Evolutionary conservation across 371 early-diverging fungal species (phyloP).

Genomic region (Conidiobolus incongruus): DNA sequence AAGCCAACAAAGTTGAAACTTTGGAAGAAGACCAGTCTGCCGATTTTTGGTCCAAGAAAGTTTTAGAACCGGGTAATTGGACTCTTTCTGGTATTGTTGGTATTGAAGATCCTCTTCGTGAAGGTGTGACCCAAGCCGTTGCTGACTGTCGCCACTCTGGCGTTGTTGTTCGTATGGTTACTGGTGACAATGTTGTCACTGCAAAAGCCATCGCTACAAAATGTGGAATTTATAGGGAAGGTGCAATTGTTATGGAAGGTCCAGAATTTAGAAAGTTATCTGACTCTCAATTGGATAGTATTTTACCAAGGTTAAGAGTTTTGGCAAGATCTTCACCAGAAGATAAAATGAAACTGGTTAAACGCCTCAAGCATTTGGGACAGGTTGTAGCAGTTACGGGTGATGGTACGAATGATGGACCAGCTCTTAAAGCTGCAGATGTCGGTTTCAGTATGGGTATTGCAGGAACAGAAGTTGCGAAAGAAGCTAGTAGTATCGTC

Average conservation of each 20-base stretch:
- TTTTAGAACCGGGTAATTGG: conserved; percentile 4
- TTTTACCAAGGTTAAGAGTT: conserved; percentile 32
- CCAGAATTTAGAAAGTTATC: conserved; percentile 29
- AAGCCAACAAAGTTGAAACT: conserved; percentile 11
- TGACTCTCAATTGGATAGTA: conserved; percentile 18
- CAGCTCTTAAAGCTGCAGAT: too few species aligned
- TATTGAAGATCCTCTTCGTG: conserved; percentile 41
- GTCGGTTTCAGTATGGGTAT: too few species aligned
- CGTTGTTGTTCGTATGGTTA: conserved; percentile 65
- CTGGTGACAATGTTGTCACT: conserved; percentile 53
- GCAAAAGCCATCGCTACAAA: conserved; percentile 51
- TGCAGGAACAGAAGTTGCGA: too few species aligned
- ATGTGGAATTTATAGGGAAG: conserved; percentile 33
- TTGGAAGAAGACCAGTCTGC: conserved; percentile 13
- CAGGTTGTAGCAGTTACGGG: conserved; percentile 63
- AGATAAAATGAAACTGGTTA: conserved; percentile 46
- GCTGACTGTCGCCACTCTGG: conserved; percentile 44
- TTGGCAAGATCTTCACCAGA: too few species aligned
- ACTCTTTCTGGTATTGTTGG: conserved; percentile 32
- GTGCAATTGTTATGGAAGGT: conserved; percentile 45
- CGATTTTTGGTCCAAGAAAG: background rate
- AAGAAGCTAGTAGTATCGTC: too few species aligned
- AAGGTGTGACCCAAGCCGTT: conserved; percentile 43
- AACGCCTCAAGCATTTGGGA: conserved; percentile 28
- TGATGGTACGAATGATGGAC: too few species aligned